phyloP scores from a whole-genome alignment of 2,329 filamentous ascomycete genomes.

The Calonectria leucothoes region DNA sequence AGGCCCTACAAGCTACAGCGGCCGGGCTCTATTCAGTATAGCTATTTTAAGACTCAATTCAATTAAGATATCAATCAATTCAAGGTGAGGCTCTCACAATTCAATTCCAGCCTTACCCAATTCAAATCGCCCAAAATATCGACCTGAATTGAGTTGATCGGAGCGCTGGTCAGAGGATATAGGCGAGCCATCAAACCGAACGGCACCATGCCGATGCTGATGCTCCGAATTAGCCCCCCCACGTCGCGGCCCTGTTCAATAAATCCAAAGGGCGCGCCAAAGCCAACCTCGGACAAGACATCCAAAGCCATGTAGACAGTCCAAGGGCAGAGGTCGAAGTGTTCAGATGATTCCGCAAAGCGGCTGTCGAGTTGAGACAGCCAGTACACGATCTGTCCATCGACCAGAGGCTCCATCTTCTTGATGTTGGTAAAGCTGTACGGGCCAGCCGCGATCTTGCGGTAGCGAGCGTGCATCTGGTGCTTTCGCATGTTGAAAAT shows the following conservation, averaged over 20 bases:
- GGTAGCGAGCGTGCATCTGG: background rate
- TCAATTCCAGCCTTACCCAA: too few species aligned
- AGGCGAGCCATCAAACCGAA: background rate
- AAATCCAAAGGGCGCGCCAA: background rate
- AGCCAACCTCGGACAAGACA: background rate
- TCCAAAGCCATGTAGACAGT: background rate
- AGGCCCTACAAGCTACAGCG: too few species aligned
- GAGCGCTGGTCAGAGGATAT: too few species aligned
- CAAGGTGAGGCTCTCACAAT: too few species aligned
- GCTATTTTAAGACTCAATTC: too few species aligned
- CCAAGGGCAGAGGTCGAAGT: background rate
- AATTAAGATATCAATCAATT: too few species aligned
- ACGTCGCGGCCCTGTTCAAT: background rate
- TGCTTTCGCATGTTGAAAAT: background rate
- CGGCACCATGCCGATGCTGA: background rate
- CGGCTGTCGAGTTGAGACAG: background rate
- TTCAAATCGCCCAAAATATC: too few species aligned
- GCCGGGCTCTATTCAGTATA: too few species aligned
- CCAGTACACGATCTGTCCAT: background rate
- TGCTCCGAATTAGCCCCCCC: background rate
- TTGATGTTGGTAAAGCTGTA: background rate
- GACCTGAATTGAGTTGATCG: too few species aligned
- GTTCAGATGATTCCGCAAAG: too few species aligned
- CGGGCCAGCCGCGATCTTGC: background rate
- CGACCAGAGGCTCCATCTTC: background rate